Base-by-base conservation (phyloP, 805 yeast genomes). In the Yueomyces sinensis region DNA sequence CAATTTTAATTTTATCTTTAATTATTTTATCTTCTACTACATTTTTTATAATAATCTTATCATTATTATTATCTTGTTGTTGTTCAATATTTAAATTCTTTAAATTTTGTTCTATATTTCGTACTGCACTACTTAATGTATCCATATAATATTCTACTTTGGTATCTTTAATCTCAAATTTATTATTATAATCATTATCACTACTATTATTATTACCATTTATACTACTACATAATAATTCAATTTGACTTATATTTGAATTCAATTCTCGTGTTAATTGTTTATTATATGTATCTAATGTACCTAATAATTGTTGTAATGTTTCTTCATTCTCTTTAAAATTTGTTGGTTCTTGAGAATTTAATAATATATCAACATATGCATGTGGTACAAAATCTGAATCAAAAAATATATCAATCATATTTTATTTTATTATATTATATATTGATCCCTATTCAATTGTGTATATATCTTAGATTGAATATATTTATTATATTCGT, bases 81-180 rank as follows among this genome's bases (percentile, higher is more conserved):
- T 7, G 9, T 11, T 7, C 9, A 11, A 22, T 11, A 22, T 22
- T 11, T 11, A 22, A 22, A 7, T 22, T 22, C 7, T 22, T 22
- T 7, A 75, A 47, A 37, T 74, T 76, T 5, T 63, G 61, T 31
- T 72, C 68, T 28, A 79, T 50, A 3, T 81, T 63, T 30, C 68
- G 62, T 17, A 77, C 69, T 0, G 83, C 68, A 34, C 73, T 69
- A 13, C 70, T 65, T 32, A 79, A 54, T 1, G 76, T 69, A 30
- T 75, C 79, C 30, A 75, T 57, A 47, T 77, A 78, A 51, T 78
- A 78, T 42, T 77, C 80, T 32, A 80, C 55, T 39, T 82, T 63
- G 9, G 80, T 69, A 17, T 58, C 38, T 13, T 45, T 44, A n/a
- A n/a, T n/a, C 3, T 36, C 37, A n/a, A n/a, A n/a, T n/a, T n/a